These are phyloP conservation scores for Leccinum obscurum DNA, from an alignment of 768 basidiomycete species.

Conservation along the genomic window DNA sequence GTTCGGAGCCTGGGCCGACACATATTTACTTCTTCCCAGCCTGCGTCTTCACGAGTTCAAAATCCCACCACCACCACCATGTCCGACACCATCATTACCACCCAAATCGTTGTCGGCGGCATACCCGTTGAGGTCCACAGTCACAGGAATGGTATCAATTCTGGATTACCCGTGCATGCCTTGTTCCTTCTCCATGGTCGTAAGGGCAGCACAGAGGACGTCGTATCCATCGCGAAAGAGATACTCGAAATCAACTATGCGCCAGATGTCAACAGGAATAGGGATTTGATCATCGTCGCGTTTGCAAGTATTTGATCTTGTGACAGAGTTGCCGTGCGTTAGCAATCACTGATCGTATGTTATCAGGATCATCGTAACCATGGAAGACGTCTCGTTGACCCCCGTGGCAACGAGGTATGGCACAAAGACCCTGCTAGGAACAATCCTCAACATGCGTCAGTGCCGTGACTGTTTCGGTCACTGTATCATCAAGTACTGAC, in stretches of 20 bases:
- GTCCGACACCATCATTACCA: conserved; percentile 16
- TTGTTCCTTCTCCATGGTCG: conserved; percentile 34
- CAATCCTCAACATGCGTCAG: conserved; percentile 33
- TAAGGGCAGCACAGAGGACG: conserved; percentile 8
- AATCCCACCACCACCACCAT: conserved; percentile 10
- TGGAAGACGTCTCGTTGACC: conserved; percentile 27
- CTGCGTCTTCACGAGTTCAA: background rate
- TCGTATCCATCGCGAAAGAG: conserved; percentile 17
- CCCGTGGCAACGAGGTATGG: conserved; percentile 28
- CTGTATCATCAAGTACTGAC: conserved; percentile 3
- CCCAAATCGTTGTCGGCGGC: conserved; percentile 25
- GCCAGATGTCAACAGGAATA: conserved; percentile 14
- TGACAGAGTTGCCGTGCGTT: background rate
- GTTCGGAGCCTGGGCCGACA: background rate
- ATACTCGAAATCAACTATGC: conserved; percentile 27
- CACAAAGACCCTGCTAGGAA: conserved; percentile 20
- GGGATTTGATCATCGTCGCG: conserved; percentile 29
- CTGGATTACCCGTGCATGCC: conserved; percentile 26
- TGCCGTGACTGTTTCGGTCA: background rate
- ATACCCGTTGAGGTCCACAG: conserved; percentile 27
- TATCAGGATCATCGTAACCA: conserved; percentile 35
- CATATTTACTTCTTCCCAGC: background rate
- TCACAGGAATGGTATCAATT: conserved; percentile 16
- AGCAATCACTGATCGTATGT: background rate
- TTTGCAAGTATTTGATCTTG: conserved; percentile 23